Evolutionary conservation across 805 yeast species (phyloP).

Genomic region (Ogataea thermomethanolica): DNA sequence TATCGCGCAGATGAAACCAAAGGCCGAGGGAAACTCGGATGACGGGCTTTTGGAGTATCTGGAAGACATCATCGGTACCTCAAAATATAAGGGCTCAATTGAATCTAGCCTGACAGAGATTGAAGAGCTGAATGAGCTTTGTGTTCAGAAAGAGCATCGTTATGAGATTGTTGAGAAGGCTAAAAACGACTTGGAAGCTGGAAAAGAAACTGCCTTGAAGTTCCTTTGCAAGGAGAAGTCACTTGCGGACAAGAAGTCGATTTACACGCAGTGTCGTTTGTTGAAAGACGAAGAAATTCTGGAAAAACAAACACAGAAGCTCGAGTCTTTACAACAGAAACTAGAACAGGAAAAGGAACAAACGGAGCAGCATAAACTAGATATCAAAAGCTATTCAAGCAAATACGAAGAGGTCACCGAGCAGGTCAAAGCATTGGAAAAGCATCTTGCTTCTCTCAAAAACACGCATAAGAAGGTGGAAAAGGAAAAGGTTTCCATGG

Average conservation of each 20-base stretch:
- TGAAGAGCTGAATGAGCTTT: constrained; percentile 74
- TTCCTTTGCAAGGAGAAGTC: constrained; percentile 64
- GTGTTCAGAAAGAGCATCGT: constrained; percentile 76
- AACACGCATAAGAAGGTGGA: constrained; percentile 43
- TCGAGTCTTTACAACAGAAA: constrained; percentile 38
- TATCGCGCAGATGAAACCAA: constrained; percentile 98
- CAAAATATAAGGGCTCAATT: constrained; percentile 73
- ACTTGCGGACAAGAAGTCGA: constrained; percentile 49
- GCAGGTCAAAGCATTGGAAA: constrained; percentile 23
- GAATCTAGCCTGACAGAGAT: constrained; percentile 58
- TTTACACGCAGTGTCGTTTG: constrained; percentile 52
- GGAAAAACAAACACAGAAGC: constrained; percentile 35
- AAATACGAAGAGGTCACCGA: constrained; percentile 28
- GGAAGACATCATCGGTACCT: constrained; percentile 96
- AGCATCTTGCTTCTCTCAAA: constrained; percentile 32
- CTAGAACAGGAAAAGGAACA: constrained; percentile 42
- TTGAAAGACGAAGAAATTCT: constrained; percentile 40
- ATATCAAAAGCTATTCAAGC: constrained; percentile 30
- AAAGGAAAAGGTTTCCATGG: constrained; percentile 61
- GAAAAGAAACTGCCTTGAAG: constrained; percentile 65
- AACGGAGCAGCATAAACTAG: constrained; percentile 38
- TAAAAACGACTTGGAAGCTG: constrained; percentile 53
- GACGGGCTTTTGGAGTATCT: constrained; percentile 92
- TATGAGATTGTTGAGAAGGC: constrained; percentile 79
- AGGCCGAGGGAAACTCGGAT: constrained; percentile 87